phyloP scores from a whole-genome alignment of 371 early-diverging fungal genomes.

The Rhizomucor miehei region DNA sequence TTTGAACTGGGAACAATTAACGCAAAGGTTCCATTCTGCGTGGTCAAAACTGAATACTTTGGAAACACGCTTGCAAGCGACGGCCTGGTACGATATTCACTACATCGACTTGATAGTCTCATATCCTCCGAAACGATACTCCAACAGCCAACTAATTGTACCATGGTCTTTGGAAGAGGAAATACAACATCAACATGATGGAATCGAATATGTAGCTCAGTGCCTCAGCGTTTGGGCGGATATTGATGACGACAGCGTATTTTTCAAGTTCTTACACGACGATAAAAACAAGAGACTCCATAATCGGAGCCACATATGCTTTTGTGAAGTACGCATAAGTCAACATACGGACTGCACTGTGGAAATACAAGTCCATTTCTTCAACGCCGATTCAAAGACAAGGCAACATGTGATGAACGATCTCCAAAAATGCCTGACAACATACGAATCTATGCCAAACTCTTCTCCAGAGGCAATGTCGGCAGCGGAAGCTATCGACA shows the following conservation, averaged over 20 bases:
- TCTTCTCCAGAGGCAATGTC: background rate
- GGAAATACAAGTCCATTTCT: constrained; percentile 38
- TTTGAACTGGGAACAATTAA: background rate
- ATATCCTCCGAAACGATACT: too few species aligned
- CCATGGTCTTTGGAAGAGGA: too few species aligned
- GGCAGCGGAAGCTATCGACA: too few species aligned
- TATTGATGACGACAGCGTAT: too few species aligned
- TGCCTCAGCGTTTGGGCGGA: too few species aligned
- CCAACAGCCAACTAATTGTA: background rate
- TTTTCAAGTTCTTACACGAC: too few species aligned
- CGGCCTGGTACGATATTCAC: constrained; percentile 51
- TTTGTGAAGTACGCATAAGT: constrained; percentile 29
- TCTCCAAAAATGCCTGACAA: constrained; percentile 21
- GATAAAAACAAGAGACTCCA: too few species aligned
- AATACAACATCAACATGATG: too few species aligned
- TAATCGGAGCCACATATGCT: too few species aligned
- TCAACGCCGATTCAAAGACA: constrained; percentile 31
- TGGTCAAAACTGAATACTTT: constrained; percentile 35
- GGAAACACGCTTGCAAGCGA: constrained; percentile 33
- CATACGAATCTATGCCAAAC: background rate
- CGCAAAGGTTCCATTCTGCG: constrained; percentile 23
- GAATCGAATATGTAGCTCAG: too few species aligned
- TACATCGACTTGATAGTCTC: constrained; percentile 34
- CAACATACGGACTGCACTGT: constrained; percentile 26
- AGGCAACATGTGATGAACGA: constrained; percentile 31